Conservation (phyloP, 169 alveolate genomes). For the Plasmodium malariae region DNA sequence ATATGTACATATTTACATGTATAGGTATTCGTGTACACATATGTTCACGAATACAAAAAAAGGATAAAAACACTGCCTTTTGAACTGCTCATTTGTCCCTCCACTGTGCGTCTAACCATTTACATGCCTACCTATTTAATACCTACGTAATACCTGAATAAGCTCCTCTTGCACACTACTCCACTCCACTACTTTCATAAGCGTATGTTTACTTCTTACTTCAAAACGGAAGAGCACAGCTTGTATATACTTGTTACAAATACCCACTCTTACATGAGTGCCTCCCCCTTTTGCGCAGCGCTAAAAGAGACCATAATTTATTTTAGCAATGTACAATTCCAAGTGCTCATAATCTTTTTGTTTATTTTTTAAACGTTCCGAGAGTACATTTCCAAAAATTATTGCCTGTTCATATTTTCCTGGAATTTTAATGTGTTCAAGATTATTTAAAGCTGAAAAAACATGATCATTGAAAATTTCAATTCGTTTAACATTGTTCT, state of each 20-base stretch:
- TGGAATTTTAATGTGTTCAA: slow-evolving; percentile 31
- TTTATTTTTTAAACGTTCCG: slow-evolving; percentile 54
- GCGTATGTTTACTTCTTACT: too few relatives aligned
- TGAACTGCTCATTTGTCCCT: too few relatives aligned
- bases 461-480: slow-evolving; percentile 43
- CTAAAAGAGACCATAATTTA: slow-evolving; percentile 44
- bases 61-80: background rate
- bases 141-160: too few relatives aligned
- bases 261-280: background rate
- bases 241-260: too few relatives aligned
- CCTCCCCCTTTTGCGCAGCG: too few relatives aligned
- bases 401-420: slow-evolving; percentile 16
- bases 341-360: slow-evolving; percentile 46
- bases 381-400: slow-evolving; percentile 42
- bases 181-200: too few relatives aligned
- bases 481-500: slow-evolving; percentile 25
- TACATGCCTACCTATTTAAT: too few relatives aligned
- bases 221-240: too few relatives aligned
- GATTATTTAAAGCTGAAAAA: slow-evolving; percentile 48
- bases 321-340: slow-evolving; percentile 53
- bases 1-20: too few relatives aligned
- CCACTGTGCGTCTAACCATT: background rate
- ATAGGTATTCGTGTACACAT: too few relatives aligned
- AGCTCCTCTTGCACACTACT: too few relatives aligned
- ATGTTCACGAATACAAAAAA: background rate